phyloP scores from a whole-genome alignment of 345 rosid species.

The Camelina sativa region DNA sequence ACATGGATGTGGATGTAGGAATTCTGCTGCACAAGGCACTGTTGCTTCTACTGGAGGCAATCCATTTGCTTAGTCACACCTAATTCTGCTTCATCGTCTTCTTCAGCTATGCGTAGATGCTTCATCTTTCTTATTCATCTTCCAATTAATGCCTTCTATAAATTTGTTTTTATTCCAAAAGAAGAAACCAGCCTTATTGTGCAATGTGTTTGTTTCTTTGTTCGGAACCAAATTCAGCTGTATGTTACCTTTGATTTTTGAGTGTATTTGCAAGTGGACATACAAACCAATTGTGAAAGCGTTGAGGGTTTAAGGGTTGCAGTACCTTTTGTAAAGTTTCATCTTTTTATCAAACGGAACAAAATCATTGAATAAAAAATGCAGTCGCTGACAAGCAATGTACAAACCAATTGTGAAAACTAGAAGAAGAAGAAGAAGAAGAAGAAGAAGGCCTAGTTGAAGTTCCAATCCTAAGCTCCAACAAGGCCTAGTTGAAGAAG shows the following conservation, averaged over 20 bases:
- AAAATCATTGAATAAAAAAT: too few relatives aligned
- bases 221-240: constrained; percentile 24
- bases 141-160: constrained; percentile 1
- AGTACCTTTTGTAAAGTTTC: too few relatives aligned
- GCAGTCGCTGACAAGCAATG: too few relatives aligned
- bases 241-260: constrained; percentile 17
- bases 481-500: too few relatives aligned
- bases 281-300: too few relatives aligned
- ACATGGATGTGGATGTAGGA: constrained; percentile 50
- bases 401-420: too few relatives aligned
- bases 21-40: constrained; percentile 66
- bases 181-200: constrained; percentile 20
- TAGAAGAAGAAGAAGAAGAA: too few relatives aligned
- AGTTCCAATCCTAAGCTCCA: too few relatives aligned
- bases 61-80: constrained; percentile 69
- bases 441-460: too few relatives aligned
- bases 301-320: too few relatives aligned
- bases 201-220: constrained; percentile 23
- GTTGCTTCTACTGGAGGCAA: constrained; percentile 85
- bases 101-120: background rate
- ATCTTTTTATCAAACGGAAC: too few relatives aligned
- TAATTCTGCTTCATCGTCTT: constrained; percentile 15
- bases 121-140: constrained; percentile 17
- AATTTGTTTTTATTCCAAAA: background rate
- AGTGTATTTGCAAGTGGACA: constrained; percentile 34